phyloP scores from a whole-genome alignment of 2,329 filamentous ascomycete species.

The Pleurostoma richardsiae region DNA sequence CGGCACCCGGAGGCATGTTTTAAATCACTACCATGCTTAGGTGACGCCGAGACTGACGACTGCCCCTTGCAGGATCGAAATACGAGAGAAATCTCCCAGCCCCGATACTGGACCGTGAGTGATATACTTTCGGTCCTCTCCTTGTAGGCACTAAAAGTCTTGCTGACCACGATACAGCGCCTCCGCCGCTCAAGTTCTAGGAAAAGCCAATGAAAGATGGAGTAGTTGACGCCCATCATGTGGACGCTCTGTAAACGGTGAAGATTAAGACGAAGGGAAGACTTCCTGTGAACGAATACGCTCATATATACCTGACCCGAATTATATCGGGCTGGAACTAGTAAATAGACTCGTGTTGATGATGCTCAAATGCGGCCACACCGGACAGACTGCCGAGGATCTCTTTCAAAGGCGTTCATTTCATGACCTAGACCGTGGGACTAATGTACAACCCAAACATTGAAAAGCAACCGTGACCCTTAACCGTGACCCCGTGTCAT shows the following conservation, averaged over 20 bases:
- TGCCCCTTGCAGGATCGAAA: conserved; percentile 67
- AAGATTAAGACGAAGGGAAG: too few relatives aligned
- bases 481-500: conserved; percentile 80
- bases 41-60: not conserved
- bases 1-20: conserved; percentile 82
- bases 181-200: conserved; percentile 44
- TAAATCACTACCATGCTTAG: not conserved
- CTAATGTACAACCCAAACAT: conserved; percentile 70
- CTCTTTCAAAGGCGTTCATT: conserved; percentile 50
- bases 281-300: too few relatives aligned
- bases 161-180: conserved; percentile 31
- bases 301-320: too few relatives aligned
- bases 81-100: conserved; percentile 88
- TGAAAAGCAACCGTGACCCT: conserved; percentile 58
- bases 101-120: conserved; percentile 76
- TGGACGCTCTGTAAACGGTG: too few relatives aligned
- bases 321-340: too few relatives aligned
- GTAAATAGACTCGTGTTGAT: too few relatives aligned
- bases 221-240: too few relatives aligned
- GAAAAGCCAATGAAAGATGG: not conserved
- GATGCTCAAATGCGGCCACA: not conserved
- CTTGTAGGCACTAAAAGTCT: not conserved
- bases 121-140: not conserved
- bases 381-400: conserved; percentile 5
- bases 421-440: conserved; percentile 63